phyloP scores from a whole-genome alignment of 2,329 filamentous ascomycete genomes.

The Pleurostoma richardsiae region DNA sequence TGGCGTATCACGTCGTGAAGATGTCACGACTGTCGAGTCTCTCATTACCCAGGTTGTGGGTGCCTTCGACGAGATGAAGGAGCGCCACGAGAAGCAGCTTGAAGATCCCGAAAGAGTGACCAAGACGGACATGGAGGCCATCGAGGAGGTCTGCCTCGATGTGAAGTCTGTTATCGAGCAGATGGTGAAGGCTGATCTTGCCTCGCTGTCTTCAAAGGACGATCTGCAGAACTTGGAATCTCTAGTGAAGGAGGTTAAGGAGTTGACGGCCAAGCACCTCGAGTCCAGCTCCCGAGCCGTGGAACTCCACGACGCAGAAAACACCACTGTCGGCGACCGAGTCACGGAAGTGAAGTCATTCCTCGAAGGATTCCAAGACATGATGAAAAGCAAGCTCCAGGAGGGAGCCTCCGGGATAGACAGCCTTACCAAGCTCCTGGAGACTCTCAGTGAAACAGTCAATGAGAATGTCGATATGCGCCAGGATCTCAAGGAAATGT shows the following conservation, averaged over 20 bases:
- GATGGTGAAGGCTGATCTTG: constrained; percentile 65
- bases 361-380: constrained; percentile 72
- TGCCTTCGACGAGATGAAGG: constrained; percentile 70
- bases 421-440: constrained; percentile 64
- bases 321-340: constrained; percentile 69
- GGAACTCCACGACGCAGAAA: constrained; percentile 80
- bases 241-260: constrained; percentile 63
- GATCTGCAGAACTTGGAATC: constrained; percentile 68
- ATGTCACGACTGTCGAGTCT: constrained; percentile 70
- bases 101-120: constrained; percentile 62
- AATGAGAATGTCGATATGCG: constrained; percentile 51
- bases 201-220: constrained; percentile 67
- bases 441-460: constrained; percentile 60
- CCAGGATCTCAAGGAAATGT: constrained; percentile 66
- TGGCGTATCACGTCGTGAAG: constrained; percentile 69
- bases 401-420: constrained; percentile 71
- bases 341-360: constrained; percentile 74
- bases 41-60: constrained; percentile 73
- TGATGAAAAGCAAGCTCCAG: constrained; percentile 71
- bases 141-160: constrained; percentile 78
- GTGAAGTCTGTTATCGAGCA: constrained; percentile 75
- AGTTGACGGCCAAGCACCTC: constrained; percentile 59
- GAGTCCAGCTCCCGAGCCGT: constrained; percentile 73
- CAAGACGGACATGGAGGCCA: constrained; percentile 76
- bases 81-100: constrained; percentile 44